These are phyloP conservation scores for Nasturtium officinale DNA, from an alignment of 345 rosid genomes.

Conservation along the genomic window DNA sequence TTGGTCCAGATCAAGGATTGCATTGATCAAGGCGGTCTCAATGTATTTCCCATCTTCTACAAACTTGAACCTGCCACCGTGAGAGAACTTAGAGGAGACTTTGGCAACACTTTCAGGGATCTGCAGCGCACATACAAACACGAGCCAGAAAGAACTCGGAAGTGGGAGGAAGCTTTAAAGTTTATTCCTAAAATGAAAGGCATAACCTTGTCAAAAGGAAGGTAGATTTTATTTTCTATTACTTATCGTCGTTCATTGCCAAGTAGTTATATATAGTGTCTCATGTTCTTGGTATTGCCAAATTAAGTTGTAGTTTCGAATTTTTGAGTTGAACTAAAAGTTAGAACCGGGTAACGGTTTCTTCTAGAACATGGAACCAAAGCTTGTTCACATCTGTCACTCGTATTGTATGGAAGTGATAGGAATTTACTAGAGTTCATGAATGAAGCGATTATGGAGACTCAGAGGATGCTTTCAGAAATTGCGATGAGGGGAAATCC, in stretches of 20 bases:
- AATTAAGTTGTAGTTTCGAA: too few species aligned
- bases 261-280: too few species aligned
- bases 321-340: too few species aligned
- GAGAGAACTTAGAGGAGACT: neutral
- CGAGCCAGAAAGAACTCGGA: neutral
- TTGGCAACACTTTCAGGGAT: neutral
- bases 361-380: too few species aligned
- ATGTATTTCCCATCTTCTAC: slow-evolving; percentile 31
- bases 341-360: too few species aligned
- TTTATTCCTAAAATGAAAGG: neutral
- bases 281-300: too few species aligned
- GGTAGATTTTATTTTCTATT: neutral
- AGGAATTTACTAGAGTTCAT: slow-evolving; percentile 1
- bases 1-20: slow-evolving; percentile 16
- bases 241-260: too few species aligned
- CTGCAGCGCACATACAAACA: neutral
- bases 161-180: slow-evolving; percentile 28
- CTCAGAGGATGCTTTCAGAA: neutral
- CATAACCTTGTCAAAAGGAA: neutral
- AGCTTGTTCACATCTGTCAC: neutral
- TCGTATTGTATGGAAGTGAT: slow-evolving; percentile 4
- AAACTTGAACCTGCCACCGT: neutral
- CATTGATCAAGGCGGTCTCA: neutral
- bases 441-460: neutral
- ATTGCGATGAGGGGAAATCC: neutral